Evolutionary conservation across 2,329 filamentous ascomycete genomes (phyloP).

Genomic region (Scolecobasidium constrictum): DNA sequence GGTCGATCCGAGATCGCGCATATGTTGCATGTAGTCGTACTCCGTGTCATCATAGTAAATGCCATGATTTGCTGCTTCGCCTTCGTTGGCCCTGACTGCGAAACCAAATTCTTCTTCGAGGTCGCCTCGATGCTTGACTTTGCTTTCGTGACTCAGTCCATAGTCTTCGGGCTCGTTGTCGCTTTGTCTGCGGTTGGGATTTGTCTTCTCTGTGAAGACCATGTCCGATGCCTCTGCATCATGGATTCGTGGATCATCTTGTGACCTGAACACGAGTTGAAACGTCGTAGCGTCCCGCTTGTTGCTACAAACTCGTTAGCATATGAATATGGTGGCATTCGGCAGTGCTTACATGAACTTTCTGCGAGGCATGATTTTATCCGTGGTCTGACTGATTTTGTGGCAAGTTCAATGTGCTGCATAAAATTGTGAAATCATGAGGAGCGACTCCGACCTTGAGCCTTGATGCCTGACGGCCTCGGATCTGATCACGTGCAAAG

Average conservation of each 20-base stretch:
- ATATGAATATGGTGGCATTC: constrained; percentile 11
- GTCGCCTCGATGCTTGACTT: constrained; percentile 61
- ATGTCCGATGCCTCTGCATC: constrained; percentile 80
- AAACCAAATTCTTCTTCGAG: constrained; percentile 64
- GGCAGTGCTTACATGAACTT: constrained; percentile 3
- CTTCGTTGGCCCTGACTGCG: constrained; percentile 74
- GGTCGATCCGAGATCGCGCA: constrained; percentile 66
- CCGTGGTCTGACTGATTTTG: too few species aligned
- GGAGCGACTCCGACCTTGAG: too few species aligned
- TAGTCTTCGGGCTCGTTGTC: constrained; percentile 10
- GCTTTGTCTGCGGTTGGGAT: constrained; percentile 9
- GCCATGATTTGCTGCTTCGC: constrained; percentile 88
- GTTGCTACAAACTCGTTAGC: constrained; percentile 43
- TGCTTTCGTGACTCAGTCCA: constrained; percentile 13
- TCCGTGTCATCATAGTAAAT: constrained; percentile 90
- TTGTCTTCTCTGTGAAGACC: constrained; percentile 61
- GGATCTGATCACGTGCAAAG: too few species aligned
- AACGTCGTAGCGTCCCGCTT: constrained; percentile 92
- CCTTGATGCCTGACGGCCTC: too few species aligned
- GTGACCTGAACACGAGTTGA: constrained; percentile 86
- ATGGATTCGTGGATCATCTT: constrained; percentile 95
- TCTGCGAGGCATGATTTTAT: constrained; percentile 3
- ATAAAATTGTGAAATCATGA: too few species aligned
- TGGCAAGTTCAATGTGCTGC: too few species aligned
- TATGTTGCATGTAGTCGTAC: constrained; percentile 99